Evolutionary conservation across 192 early-diverging fungal genomes (phyloP).

Genomic region (Coemansia sp.): DNA sequence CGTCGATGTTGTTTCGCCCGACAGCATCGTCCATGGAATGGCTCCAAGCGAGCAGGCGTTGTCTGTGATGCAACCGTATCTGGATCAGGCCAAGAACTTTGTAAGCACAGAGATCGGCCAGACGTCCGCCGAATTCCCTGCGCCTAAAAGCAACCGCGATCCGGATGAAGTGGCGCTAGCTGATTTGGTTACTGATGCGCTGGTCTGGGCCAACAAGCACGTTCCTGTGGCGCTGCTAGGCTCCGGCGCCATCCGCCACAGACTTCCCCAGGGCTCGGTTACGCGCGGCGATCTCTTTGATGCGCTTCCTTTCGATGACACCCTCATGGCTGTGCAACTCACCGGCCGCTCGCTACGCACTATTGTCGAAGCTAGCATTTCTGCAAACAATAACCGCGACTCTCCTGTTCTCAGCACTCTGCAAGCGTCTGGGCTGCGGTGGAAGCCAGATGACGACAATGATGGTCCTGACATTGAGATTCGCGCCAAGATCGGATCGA

Average conservation of each 20-base stretch:
- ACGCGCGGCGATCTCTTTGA: slow-evolving; percentile 59
- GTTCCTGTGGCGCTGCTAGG: slow-evolving; percentile 59
- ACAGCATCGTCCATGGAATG: slow-evolving; percentile 56
- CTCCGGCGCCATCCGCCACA: slow-evolving; percentile 63
- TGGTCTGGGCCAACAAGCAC: slow-evolving; percentile 48
- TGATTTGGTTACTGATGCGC: slow-evolving; percentile 65
- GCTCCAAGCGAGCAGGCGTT: slow-evolving; percentile 15
- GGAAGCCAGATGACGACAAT: background rate
- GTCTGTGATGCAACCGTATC: slow-evolving; percentile 22
- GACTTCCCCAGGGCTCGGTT: slow-evolving; percentile 57
- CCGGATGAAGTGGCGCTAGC: slow-evolving; percentile 62
- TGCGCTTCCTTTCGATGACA: slow-evolving; percentile 67
- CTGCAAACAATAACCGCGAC: slow-evolving; percentile 24
- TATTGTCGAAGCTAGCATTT: slow-evolving; percentile 52
- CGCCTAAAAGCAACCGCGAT: slow-evolving; percentile 39
- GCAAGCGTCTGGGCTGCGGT: slow-evolving; percentile 63
- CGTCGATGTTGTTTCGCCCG: slow-evolving; percentile 55
- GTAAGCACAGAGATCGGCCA: slow-evolving; percentile 46
- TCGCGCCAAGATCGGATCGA: background rate
- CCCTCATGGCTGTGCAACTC: slow-evolving; percentile 49
- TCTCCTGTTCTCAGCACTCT: slow-evolving; percentile 54
- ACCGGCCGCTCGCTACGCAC: slow-evolving; percentile 57
- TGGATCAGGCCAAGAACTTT: slow-evolving; percentile 18
- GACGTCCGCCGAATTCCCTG: slow-evolving; percentile 47
- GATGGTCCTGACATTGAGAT: slow-evolving; percentile 6